phyloP scores from a whole-genome alignment of 768 basidiomycete genomes.

The Gautieria morchelliformis region DNA sequence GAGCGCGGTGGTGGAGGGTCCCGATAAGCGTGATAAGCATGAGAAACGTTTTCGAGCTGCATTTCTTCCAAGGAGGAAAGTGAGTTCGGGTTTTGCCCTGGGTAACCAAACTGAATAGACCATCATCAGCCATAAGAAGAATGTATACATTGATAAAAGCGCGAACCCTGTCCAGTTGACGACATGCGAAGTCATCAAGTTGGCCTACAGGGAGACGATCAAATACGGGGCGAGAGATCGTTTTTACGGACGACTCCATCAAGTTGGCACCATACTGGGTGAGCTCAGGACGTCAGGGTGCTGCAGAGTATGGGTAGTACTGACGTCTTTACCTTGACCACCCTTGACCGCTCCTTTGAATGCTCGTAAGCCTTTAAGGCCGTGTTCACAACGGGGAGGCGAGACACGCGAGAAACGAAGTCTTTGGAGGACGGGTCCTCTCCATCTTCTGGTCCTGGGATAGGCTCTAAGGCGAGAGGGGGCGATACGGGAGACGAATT shows the following conservation, averaged over 20 bases:
- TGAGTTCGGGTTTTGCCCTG: neutral
- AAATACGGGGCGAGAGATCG: conserved; percentile 74
- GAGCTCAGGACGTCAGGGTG: conserved; percentile 6
- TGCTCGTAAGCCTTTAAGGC: conserved; percentile 72
- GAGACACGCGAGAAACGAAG: conserved; percentile 52
- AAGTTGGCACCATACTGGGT: conserved; percentile 82
- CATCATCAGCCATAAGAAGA: conserved; percentile 3
- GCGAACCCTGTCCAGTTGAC: conserved; percentile 76
- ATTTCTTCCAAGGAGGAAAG: neutral
- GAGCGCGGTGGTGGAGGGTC: neutral
- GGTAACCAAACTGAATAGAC: neutral
- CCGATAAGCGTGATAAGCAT: neutral
- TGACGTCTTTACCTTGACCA: conserved; percentile 58
- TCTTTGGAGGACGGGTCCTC: conserved; percentile 18
- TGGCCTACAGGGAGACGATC: conserved; percentile 58
- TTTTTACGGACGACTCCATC: conserved; percentile 76
- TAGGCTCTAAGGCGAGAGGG: neutral
- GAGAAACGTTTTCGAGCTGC: neutral
- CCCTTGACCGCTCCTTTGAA: conserved; percentile 72
- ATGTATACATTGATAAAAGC: neutral
- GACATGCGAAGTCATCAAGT: conserved; percentile 81
- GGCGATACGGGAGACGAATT: conserved; percentile 8
- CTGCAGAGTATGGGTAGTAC: neutral
- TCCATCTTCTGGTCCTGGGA: neutral
- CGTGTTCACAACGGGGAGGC: conserved; percentile 61